Evolutionary conservation across 805 yeast species (phyloP).

Genomic region (Candida pseudoglaebosa): DNA sequence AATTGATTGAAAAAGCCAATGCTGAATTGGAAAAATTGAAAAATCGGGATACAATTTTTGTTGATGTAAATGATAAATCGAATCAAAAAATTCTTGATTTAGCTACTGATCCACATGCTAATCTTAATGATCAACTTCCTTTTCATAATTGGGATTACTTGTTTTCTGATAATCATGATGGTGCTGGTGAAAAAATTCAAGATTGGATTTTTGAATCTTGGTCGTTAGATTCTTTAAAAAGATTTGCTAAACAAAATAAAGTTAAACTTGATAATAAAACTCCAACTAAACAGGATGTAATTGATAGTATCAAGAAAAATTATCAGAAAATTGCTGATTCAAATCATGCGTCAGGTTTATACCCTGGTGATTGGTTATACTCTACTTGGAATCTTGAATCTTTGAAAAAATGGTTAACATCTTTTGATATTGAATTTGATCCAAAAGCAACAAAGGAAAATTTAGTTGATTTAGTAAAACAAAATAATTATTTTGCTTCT

Average conservation of each 20-base stretch:
- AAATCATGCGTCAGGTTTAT: constrained; percentile 37
- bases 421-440: constrained; percentile 34
- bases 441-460: constrained; percentile 41
- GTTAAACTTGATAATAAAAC: constrained; percentile 23
- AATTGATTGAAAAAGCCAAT: constrained; percentile 22
- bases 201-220: constrained; percentile 52
- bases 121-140: constrained; percentile 13
- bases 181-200: constrained; percentile 7
- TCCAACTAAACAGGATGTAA: constrained; percentile 34
- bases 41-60: constrained; percentile 9
- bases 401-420: constrained; percentile 46
- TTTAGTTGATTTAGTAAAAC: constrained; percentile 43
- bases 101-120: constrained; percentile 13
- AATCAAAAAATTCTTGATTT: constrained; percentile 14
- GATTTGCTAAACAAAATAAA: constrained; percentile 26
- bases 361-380: constrained; percentile 52
- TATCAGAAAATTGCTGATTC: constrained; percentile 35
- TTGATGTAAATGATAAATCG: constrained; percentile 7
- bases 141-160: constrained; percentile 16
- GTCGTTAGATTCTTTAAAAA: constrained; percentile 31
- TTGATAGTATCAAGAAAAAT: constrained; percentile 37
- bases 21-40: constrained; percentile 21
- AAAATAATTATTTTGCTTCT: constrained; percentile 43
- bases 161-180: constrained; percentile 5
- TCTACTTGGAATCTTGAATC: constrained; percentile 50